Conservation (phyloP, 2,329 filamentous ascomycete species). For the Beauveria pseudobassiana region DNA sequence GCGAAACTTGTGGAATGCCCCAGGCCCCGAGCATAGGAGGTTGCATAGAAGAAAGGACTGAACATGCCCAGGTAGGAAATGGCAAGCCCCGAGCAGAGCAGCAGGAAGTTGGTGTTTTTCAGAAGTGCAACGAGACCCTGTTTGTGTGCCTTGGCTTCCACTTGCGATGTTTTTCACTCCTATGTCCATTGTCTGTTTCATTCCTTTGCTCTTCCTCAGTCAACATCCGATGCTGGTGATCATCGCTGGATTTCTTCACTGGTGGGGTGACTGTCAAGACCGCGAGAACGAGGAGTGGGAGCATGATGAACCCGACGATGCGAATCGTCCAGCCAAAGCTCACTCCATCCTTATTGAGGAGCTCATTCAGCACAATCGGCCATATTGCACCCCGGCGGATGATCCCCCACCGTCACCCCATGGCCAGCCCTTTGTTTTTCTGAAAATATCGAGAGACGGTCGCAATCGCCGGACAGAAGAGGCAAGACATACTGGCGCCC, state of each 20-base stretch:
- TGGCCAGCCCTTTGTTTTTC: conserved; percentile 62
- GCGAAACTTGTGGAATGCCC: conserved; percentile 41
- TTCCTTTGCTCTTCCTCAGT: background rate
- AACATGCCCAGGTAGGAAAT: conserved; percentile 40
- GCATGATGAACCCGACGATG: conserved; percentile 32
- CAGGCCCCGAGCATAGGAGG: conserved; percentile 50
- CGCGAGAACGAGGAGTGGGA: conserved; percentile 36
- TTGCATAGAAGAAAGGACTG: conserved; percentile 64
- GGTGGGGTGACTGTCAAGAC: conserved; percentile 43
- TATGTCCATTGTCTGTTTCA: background rate
- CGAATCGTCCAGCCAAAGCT: conserved; percentile 37
- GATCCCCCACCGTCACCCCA: conserved; percentile 69
- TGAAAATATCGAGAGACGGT: conserved; percentile 73
- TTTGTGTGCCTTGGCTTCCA: background rate
- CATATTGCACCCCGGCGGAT: conserved; percentile 60
- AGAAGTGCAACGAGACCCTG: background rate
- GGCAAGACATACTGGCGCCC: conserved; percentile 62
- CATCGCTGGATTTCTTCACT: conserved; percentile 42
- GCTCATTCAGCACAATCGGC: conserved; percentile 34
- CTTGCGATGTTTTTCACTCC: background rate
- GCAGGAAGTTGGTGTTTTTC: background rate
- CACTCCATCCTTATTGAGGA: conserved; percentile 32
- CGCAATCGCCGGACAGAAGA: conserved; percentile 72
- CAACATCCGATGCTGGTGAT: conserved; percentile 49
- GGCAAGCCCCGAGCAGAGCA: background rate